Conservation (phyloP, 352 stramenopile species). For the Halophytophthora polymorphica region DNA sequence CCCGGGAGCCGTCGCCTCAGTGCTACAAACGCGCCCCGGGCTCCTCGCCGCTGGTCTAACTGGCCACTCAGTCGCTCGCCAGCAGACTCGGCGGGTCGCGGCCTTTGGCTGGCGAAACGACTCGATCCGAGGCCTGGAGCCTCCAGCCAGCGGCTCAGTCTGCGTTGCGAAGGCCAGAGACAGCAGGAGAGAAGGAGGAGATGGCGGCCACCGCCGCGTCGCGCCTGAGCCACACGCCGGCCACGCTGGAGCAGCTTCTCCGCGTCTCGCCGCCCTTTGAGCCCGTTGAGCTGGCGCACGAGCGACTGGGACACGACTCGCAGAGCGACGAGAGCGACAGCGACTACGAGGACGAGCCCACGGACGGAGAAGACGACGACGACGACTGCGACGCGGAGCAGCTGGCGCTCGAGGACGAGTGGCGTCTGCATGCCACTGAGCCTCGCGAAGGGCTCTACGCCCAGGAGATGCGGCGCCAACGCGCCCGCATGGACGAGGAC, state of each 20-base stretch:
- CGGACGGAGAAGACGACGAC: slow-evolving; percentile 12
- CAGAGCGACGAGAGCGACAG: slow-evolving; percentile 24
- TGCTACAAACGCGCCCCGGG: slow-evolving; percentile 62
- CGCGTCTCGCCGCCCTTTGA: slow-evolving; percentile 5
- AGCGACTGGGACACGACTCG: background rate
- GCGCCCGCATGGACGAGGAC: slow-evolving; percentile 19
- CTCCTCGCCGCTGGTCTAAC: slow-evolving; percentile 38
- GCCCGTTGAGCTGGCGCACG: background rate
- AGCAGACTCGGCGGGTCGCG: too few species aligned
- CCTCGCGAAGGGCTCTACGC: slow-evolving; percentile 24
- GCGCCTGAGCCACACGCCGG: slow-evolving; percentile 12
- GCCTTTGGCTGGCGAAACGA: too few species aligned
- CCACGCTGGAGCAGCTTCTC: slow-evolving; percentile 17
- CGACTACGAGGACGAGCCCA: slow-evolving; percentile 10
- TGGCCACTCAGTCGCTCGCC: too few species aligned
- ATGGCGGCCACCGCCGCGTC: background rate
- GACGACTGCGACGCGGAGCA: slow-evolving; percentile 20
- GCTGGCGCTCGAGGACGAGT: slow-evolving; percentile 27
- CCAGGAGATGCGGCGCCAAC: slow-evolving; percentile 23
- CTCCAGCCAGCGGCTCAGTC: too few species aligned
- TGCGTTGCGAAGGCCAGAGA: too few species aligned
- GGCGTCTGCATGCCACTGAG: slow-evolving; percentile 17
- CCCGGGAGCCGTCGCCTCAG: slow-evolving; percentile 25
- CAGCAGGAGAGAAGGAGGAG: too few species aligned
- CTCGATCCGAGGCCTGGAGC: too few species aligned